Evolutionary conservation across 805 yeast genomes (phyloP).

Genomic region (Zygosaccharomyces rouxii): DNA sequence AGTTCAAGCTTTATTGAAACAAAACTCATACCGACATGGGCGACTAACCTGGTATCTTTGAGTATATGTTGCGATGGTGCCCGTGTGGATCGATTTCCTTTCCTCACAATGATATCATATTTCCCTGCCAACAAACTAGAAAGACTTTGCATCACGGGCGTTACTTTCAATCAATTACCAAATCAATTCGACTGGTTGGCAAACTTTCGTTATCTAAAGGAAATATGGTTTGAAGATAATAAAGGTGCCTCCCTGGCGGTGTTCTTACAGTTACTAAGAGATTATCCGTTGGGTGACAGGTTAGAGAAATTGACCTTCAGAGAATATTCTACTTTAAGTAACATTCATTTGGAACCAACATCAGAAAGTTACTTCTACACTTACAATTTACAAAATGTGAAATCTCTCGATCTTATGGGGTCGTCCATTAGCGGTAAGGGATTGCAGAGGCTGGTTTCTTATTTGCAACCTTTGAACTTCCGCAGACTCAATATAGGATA

Average conservation of each 20-base stretch:
- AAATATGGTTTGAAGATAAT: slow-evolving; percentile 33
- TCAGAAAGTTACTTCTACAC: slow-evolving; percentile 13
- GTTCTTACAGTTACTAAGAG: slow-evolving; percentile 17
- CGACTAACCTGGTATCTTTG: slow-evolving; percentile 18
- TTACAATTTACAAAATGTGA: slow-evolving; percentile 19
- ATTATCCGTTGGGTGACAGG: slow-evolving; percentile 15
- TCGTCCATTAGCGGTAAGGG: slow-evolving; percentile 29
- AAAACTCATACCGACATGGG: slow-evolving; percentile 13
- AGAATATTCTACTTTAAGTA: slow-evolving; percentile 18
- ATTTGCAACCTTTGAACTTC: slow-evolving; percentile 11
- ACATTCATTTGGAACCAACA: slow-evolving; percentile 14
- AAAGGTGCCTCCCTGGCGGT: slow-evolving; percentile 17
- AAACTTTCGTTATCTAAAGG: slow-evolving; percentile 19
- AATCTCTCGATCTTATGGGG: slow-evolving; percentile 29
- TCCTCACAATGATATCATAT: slow-evolving; percentile 12
- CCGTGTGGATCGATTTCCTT: slow-evolving; percentile 20
- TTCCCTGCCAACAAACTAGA: slow-evolving; percentile 10
- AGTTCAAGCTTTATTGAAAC: slow-evolving; percentile 6
- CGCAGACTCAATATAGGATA: slow-evolving; percentile 29
- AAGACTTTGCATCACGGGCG: slow-evolving; percentile 24
- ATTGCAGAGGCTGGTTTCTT: slow-evolving; percentile 16
- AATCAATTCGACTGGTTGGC: slow-evolving; percentile 24
- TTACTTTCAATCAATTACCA: slow-evolving; percentile 10
- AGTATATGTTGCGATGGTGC: slow-evolving; percentile 23
- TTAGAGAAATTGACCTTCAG: slow-evolving; percentile 29